phyloP scores from a whole-genome alignment of 768 basidiomycete genomes.

The Myochromella boudieri region DNA sequence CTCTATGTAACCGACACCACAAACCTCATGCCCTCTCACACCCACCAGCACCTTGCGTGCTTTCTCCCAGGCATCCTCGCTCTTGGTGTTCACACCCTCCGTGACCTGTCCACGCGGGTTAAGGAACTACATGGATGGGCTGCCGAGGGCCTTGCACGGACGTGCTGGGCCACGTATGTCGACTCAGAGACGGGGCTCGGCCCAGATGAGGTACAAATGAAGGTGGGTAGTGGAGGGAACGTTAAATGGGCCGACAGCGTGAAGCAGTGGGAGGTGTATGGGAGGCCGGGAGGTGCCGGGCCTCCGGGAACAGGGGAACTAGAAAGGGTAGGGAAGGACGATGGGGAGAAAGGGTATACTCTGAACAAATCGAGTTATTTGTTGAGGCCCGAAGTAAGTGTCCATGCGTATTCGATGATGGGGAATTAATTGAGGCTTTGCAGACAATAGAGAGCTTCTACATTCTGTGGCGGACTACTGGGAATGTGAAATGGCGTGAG shows the following conservation, averaged over 20 bases:
- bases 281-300: constrained; percentile 28
- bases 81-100: constrained; percentile 49
- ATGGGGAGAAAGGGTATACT: constrained; percentile 37
- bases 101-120: constrained; percentile 31
- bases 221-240: constrained; percentile 10
- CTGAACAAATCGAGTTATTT: constrained; percentile 33
- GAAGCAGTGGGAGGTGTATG: constrained; percentile 40
- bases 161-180: constrained; percentile 62
- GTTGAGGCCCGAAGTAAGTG: constrained; percentile 50
- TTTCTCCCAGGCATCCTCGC: constrained; percentile 65
- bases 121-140: constrained; percentile 56
- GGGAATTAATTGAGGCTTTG: neutral
- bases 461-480: constrained; percentile 52
- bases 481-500: constrained; percentile 50
- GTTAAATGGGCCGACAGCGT: constrained; percentile 38
- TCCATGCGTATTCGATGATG: neutral
- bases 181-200: constrained; percentile 66
- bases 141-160: constrained; percentile 60
- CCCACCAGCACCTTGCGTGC: constrained; percentile 63
- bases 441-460: constrained; percentile 56
- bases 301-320: constrained; percentile 34
- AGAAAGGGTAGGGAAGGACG: constrained; percentile 13
- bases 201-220: constrained; percentile 51
- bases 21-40: constrained; percentile 34
- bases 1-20: constrained; percentile 56